Evolutionary conservation across 331 rosid species (phyloP).

Genomic region (Pyrus hybrid): DNA sequence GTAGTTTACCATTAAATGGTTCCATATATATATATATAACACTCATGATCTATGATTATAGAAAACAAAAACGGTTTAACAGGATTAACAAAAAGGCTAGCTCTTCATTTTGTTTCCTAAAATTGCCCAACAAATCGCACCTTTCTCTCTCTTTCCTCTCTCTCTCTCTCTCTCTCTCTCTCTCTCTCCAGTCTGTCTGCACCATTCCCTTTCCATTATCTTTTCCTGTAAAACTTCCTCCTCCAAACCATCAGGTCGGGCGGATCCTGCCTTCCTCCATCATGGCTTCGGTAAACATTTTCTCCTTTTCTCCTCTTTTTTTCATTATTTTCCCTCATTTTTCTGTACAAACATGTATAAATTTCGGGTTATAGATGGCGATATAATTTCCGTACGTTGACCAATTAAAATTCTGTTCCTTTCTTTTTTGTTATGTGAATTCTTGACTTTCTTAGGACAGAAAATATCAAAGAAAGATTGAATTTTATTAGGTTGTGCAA

Average conservation of each 20-base stretch:
- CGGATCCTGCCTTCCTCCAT: conserved; percentile 17
- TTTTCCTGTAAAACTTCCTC: background rate
- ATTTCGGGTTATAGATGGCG: background rate
- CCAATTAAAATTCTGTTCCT: background rate
- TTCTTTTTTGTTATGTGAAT: background rate
- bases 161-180: background rate
- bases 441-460: background rate
- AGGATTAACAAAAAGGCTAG: background rate
- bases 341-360: background rate
- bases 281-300: conserved; percentile 48
- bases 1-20: no score
- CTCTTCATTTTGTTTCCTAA: background rate
- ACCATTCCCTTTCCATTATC: background rate
- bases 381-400: background rate
- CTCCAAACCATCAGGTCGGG: background rate
- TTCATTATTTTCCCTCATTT: background rate
- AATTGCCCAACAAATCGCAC: conserved; percentile 5
- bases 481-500: background rate
- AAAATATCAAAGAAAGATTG: background rate
- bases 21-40: no score
- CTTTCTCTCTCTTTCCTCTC: background rate
- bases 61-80: background rate
- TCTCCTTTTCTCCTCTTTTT: background rate
- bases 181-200: background rate
- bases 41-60: background rate